Percentiles rank a stretch among this genome's conserved stretches.
These are phyloP conservation scores for Pseudogymnoascus sp. DNA, from an alignment of 2,329 filamentous ascomycete genomes.

Conservation along the genomic window DNA sequence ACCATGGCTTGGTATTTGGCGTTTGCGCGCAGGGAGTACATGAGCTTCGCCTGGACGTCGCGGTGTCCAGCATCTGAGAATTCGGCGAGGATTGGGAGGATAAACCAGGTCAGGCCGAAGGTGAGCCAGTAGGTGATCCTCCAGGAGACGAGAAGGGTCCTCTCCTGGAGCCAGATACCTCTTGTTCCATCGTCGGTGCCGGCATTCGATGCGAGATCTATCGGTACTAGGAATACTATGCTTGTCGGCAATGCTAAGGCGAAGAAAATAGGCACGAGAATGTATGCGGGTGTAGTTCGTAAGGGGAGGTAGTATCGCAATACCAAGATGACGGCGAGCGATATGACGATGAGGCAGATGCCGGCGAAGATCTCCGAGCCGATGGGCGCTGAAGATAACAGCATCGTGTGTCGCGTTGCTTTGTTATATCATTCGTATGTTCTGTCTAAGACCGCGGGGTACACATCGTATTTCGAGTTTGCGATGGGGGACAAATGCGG, in stretches of 20 bases:
- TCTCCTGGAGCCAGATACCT: conserved; percentile 79
- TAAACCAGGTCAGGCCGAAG: conserved; percentile 88
- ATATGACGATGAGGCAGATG: conserved; percentile 65
- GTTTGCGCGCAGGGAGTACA: conserved; percentile 81
- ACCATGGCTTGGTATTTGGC: conserved; percentile 81
- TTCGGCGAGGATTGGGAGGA: conserved; percentile 86
- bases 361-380: conserved; percentile 73
- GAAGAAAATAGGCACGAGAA: conserved; percentile 88
- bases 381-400: conserved; percentile 46
- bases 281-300: conserved; percentile 80
- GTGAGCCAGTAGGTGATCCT: conserved; percentile 96
- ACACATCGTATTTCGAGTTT: background rate
- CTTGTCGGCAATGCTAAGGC: conserved; percentile 88
- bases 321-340: conserved; percentile 69
- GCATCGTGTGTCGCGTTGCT: background rate
- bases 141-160: conserved; percentile 79
- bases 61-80: conserved; percentile 92
- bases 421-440: background rate
- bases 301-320: conserved; percentile 85
- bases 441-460: background rate
- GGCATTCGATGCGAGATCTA: conserved; percentile 85
- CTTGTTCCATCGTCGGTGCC: conserved; percentile 61
- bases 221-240: conserved; percentile 85
- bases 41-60: conserved; percentile 68
- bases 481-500: background rate